Conservation (phyloP, 257 asterid species). For the Datura wrightii region DNA sequence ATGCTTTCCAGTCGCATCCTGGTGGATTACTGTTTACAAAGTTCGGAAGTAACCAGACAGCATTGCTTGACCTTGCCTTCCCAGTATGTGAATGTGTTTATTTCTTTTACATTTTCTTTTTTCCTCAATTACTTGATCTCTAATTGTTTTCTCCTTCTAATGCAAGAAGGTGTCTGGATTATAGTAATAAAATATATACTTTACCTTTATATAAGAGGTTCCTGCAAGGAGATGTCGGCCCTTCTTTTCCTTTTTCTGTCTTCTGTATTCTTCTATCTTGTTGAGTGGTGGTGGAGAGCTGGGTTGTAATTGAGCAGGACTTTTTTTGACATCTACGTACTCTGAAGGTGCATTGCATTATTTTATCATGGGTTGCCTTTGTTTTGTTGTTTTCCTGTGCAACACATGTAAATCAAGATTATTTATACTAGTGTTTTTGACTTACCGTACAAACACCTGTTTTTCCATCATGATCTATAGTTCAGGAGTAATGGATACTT, state of each 20-base stretch:
- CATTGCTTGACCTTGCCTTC: constrained; percentile 88
- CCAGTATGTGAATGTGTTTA: constrained; percentile 61
- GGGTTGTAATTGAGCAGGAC: constrained; percentile 3
- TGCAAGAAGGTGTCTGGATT: constrained; percentile 23
- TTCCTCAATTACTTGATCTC: background rate
- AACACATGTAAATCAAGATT: constrained; percentile 7
- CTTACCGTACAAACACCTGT: constrained; percentile 15
- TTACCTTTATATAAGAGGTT: background rate
- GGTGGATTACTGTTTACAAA: constrained; percentile 91
- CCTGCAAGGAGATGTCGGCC: background rate
- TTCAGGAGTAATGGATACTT: constrained; percentile 6
- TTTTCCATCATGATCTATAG: constrained; percentile 3
- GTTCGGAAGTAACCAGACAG: constrained; percentile 93
- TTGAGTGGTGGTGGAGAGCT: background rate
- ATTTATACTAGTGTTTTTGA: background rate
- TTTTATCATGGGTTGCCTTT: background rate
- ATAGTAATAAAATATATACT: background rate
- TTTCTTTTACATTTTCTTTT: background rate
- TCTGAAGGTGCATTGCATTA: constrained; percentile 6
- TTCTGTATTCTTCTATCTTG: background rate
- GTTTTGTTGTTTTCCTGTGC: background rate
- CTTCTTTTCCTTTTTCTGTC: background rate
- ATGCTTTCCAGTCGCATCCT: constrained; percentile 73
- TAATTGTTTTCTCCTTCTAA: background rate
- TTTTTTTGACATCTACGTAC: constrained; percentile 13